A percentile compares a stretch with the other conserved stretches of the same genome.
Conservation (phyloP, 1,139 yeast genomes). For the Geotrichum aggregatum region DNA sequence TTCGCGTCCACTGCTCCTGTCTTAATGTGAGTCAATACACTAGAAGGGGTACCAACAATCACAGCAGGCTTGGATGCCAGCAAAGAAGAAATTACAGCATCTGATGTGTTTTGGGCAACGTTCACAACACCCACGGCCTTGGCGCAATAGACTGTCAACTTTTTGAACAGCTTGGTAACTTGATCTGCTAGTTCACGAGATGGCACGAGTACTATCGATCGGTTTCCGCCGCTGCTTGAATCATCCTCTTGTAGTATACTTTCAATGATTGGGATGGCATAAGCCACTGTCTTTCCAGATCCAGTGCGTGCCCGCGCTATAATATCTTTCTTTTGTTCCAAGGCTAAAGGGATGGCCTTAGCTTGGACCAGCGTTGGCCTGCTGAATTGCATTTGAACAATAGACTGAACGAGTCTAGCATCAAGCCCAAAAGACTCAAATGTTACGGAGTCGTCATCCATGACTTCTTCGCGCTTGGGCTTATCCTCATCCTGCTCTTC, state of each 20-base stretch:
- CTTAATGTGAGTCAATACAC: constrained; percentile 49
- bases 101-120: constrained; percentile 67
- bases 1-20: constrained; percentile 41
- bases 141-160: constrained; percentile 67
- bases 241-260: constrained; percentile 47
- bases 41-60: constrained; percentile 82
- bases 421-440: constrained; percentile 49
- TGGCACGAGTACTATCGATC: constrained; percentile 70
- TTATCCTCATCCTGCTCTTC: constrained; percentile 4
- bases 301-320: constrained; percentile 89
- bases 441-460: constrained; percentile 17
- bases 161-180: constrained; percentile 65
- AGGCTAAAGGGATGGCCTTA: constrained; percentile 85
- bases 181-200: constrained; percentile 83
- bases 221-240: constrained; percentile 21
- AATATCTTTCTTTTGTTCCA: constrained; percentile 80
- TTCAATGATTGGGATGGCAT: constrained; percentile 72
- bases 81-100: constrained; percentile 66
- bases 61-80: constrained; percentile 71
- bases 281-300: constrained; percentile 87
- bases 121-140: constrained; percentile 64
- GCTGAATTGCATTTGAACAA: constrained; percentile 65
- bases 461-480: constrained; percentile 10
- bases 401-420: constrained; percentile 76
- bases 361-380: constrained; percentile 89